Base-by-base conservation (phyloP, 148 eudicot species). In the Silene latifolia region DNA sequence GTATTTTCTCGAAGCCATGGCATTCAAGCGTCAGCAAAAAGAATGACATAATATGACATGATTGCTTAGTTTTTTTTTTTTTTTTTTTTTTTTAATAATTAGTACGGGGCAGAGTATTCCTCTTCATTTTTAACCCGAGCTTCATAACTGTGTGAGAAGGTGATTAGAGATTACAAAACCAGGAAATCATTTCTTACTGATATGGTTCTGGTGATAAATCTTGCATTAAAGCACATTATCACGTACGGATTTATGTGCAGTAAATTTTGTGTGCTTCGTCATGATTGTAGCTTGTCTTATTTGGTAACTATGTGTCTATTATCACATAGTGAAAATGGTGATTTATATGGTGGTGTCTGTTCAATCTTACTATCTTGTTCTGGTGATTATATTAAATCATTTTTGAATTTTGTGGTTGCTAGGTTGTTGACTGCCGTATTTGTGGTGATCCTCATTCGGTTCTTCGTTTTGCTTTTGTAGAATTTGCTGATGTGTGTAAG, bases 391-490 rank as follows among this genome's bases (percentile, higher is more conserved):
- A n/a, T 24, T 69, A 54, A 8, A 12, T 71, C 18, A 23, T 27
- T 14, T 25, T 57, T 9, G 46, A 72, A 47, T 76, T 14, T 61
- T 17, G 48, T 77, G 66, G 17, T 78, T 53, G 72, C 67, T 82
- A 92, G 97, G 95, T 92, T 82, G 88, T 92, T 82, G 95, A 92
- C 80, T 94, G 98, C 72, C 83, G 98, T 68, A 87, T 94, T 29
- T 94, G 98, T 81, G 98, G 98, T 11, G 98, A 94, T 83, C 97
- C 98, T 58, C 89, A 89, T 78, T 94, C 98, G 18, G 96, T 87
- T 76, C 97, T 91, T 80, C 98, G 97, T 83, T 94, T 94, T 89
- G 98, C 96, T 59, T 94, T 94, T 81, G 96, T 94, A 47, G 98
- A 94, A 79, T 94, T 91, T 83, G 83, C 91, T 73, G 96, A 92